Base-by-base conservation (phyloP, 164 flowering plant species). In the Stephania yunnanensis region DNA sequence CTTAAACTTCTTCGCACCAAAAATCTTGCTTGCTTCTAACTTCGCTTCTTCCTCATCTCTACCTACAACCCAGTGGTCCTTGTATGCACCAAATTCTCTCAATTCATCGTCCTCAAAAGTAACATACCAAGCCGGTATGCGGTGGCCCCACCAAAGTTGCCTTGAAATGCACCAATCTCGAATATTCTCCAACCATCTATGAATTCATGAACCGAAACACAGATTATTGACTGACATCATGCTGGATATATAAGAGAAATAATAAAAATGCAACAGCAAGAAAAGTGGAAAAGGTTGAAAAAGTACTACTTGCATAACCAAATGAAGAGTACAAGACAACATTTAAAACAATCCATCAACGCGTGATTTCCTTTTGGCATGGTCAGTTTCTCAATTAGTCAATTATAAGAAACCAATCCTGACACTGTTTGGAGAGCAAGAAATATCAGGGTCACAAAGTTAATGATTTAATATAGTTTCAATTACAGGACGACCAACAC, bases 121-220 rank as follows among this genome's bases (percentile, higher is more conserved):
- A 65, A 88, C 91, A 82, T 96, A 96, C 98, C 98, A 94, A 31
- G 99, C 99, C 76, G 98, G 99, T 81, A 96, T 81, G 0, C 90
- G 89, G 83, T 96, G 99, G 30, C 99, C 99, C 99, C 99, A 96
- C 99, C 99, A 96, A 12, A 96, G 93, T 81, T 96, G 99, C 82
- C 99, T 84, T 52, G 99, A 96, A 72, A 96, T 86, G 81, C 99
- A 96, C 99, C 99, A 96, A 83, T 96, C 99, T 45, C 94, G 95
- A 71, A 92, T 94, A 72, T 87, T 91, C 77, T 90, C 95, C 85
- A 96, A 84, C 99, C 99, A 96, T 82, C 99, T 95, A 90, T 70
- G 52, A 85, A 66, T 71, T 61, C 29, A 4, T 55, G 42, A 66
- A 46, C 10, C 58, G 36, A 65, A 2, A 25, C 20, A 13, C 25